A percentile compares a stretch with the other conserved stretches of the same genome.
These are phyloP conservation scores for Starmerella bombicola DNA, from an alignment of 805 yeast species.

Conservation along the genomic window DNA sequence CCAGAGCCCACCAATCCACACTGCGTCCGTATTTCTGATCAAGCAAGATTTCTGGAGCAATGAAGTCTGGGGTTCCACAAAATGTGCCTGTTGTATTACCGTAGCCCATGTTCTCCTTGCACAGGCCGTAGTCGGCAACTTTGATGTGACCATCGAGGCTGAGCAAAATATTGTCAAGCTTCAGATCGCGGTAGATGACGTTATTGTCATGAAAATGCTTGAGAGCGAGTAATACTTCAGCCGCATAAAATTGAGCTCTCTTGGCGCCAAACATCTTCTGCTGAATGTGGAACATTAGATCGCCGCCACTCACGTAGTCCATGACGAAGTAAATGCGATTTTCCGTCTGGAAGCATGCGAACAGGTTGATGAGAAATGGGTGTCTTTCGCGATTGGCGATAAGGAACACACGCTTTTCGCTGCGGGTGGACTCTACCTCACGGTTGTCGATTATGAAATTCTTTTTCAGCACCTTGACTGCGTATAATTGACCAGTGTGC, in stretches of 20 bases:
- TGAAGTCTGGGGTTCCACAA: conserved; percentile 98
- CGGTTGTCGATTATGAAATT: conserved; percentile 91
- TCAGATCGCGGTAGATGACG: conserved; percentile 90
- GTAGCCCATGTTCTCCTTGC: conserved; percentile 85
- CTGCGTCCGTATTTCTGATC: conserved; percentile 88
- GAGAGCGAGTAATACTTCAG: conserved; percentile 83
- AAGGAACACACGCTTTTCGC: conserved; percentile 84
- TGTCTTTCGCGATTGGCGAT: conserved; percentile 76
- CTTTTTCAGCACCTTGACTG: conserved; percentile 91
- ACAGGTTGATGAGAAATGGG: conserved; percentile 83
- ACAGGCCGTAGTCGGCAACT: conserved; percentile 92
- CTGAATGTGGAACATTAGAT: conserved; percentile 98
- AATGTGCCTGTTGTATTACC: conserved; percentile 69
- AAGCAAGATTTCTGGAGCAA: conserved; percentile 96
- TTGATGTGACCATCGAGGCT: conserved; percentile 89
- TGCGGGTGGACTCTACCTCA: conserved; percentile 87
- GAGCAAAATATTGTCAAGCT: conserved; percentile 82
- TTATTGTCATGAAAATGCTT: conserved; percentile 93
- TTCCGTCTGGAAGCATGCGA: conserved; percentile 95
- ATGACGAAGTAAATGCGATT: conserved; percentile 94
- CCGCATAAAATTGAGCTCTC: conserved; percentile 94
- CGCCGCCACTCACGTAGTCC: conserved; percentile 98
- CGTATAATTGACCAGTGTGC: conserved; percentile 69
- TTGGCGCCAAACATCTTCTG: conserved; percentile 76
- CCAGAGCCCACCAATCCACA: conserved; percentile 99